Evolutionary conservation across 345 rosid species (phyloP), one percentile per base, ranked within the genome.

Genomic region (Arabidopsis arenosa): DNA sequence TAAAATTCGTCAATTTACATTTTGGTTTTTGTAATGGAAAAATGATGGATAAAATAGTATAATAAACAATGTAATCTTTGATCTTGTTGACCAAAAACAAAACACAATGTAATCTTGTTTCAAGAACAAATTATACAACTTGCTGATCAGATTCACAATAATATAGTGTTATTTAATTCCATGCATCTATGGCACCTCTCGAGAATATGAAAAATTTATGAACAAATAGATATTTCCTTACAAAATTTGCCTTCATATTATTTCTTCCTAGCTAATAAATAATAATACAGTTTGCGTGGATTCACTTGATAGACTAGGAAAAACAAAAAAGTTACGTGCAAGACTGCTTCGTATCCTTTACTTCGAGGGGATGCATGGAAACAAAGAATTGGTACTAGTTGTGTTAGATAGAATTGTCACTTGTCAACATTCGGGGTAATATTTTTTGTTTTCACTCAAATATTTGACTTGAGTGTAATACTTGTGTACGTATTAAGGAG

Each of bases 21-120:
- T 60, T 49, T 59, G 59, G 17, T 4, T 36, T 54, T 39, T 15
- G 48, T 49, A 15, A 61, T 61, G 68, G 32, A 15, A 36, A 47
- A 10, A n/a, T 59, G 37, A 35, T 21, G 47, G 65, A 32, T 17
- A 32, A 43, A 1, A 1, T 4, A 43, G 26, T 26, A 39, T 21
- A 21, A 40, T 52, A 37, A 17, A 56, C 47, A 35, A 47, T 59
- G 26, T 33, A 18, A 18, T 44, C 15, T 3, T 15, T 70, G 57
- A 70, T 35, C 55, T 3, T 58, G 36, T 70, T 57, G 44, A 44
- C 56, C 13, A 4, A 55, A 28, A 54, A 36, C 35, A 23, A 52
- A 53, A 68, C n/a, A 39, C 10, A 30, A 49, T 3, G 28, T 30
- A 45, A 33, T 33, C 23, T 49, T 66, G 17, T 28, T 13, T 43